These are phyloP conservation scores for Talaromyces sp. DNA, from an alignment of 2,329 filamentous ascomycete species.

Conservation along the genomic window DNA sequence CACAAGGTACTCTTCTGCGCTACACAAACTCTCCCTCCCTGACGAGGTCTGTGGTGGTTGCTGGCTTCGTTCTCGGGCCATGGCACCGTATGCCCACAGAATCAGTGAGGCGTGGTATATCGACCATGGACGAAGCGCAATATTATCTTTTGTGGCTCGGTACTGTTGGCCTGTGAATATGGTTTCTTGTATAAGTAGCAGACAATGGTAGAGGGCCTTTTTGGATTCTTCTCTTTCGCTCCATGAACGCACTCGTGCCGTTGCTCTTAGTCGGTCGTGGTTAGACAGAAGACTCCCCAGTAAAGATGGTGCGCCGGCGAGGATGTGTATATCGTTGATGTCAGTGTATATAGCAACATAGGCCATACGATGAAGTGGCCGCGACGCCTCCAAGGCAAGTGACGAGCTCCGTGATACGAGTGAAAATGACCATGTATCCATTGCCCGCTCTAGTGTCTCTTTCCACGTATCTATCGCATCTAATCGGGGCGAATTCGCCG, in stretches of 20 bases:
- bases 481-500: slow-evolving; percentile 10
- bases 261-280: slow-evolving; percentile 19
- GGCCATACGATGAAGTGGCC: slow-evolving; percentile 23
- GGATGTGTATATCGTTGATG: slow-evolving; percentile 26
- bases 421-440: slow-evolving; percentile 27
- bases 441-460: slow-evolving; percentile 23
- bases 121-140: slow-evolving; percentile 23
- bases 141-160: slow-evolving; percentile 21
- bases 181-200: slow-evolving; percentile 23
- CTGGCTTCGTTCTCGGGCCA: slow-evolving; percentile 14
- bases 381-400: slow-evolving; percentile 21
- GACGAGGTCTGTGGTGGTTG: not conserved
- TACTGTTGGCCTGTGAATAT: slow-evolving; percentile 23
- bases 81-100: slow-evolving; percentile 24
- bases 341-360: slow-evolving; percentile 24
- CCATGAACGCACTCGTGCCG: slow-evolving; percentile 21
- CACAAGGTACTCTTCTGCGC: slow-evolving; percentile 21
- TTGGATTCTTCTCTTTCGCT: slow-evolving; percentile 19
- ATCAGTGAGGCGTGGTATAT: slow-evolving; percentile 23
- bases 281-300: slow-evolving; percentile 18
- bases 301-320: slow-evolving; percentile 24
- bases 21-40: slow-evolving; percentile 1
- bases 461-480: slow-evolving; percentile 22
- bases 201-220: slow-evolving; percentile 22
- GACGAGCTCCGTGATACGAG: slow-evolving; percentile 23